Base-by-base conservation (phyloP, 371 early-diverging fungal species). In the Mucor velutinosus region DNA sequence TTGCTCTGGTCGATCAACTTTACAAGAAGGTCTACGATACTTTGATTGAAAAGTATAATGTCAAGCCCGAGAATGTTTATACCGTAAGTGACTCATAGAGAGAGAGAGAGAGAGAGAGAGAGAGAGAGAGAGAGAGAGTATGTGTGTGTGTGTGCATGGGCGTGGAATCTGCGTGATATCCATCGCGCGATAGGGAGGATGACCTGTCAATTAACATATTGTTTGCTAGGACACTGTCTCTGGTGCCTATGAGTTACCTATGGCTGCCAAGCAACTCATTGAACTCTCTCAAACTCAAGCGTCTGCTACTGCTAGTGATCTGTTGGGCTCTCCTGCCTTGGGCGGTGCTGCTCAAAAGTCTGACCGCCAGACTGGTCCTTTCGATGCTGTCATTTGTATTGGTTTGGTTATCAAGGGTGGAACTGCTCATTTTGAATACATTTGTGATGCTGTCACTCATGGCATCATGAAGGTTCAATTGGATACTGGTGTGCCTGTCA, bases 351-450 rank as follows among this genome's bases (percentile, higher is more conserved):
- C 66, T 11, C 65, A 68, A 25, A 69, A 62, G 37, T 8, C 55
- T 7, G 71, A 69, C 32, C 80, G 79, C 56, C 81, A 85, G 37
- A 79, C 79, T 3, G 78, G 81, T 12, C 86, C 91, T 14, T 89
- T 91, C 67, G 95, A 97, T 77, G 97, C 94, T 15, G 93, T 90
- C n/a, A 94, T 98, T 66, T 89, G 93, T 65, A 90, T 98, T 71
- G 99, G 99, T 49, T 92, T 97, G 27, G 89, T 98, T 60, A 97
- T 98, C 87, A 98, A 97, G 88, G 99, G 99, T 55, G 86, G 87
- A 60, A 98, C 99, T 43, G 94, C 95, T 90, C 99, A 98, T 72
- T 98, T 97, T 86, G 99, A 97, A 79, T 98, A 98, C 77, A 98
- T 98, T 62, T 89, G 93, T 49, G 96, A 96, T 62, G 93, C 97